A percentile compares a stretch with the other conserved stretches of the same genome.
phyloP scores from a whole-genome alignment of 23 red algal genomes.

The Gracilaria domingensis region DNA sequence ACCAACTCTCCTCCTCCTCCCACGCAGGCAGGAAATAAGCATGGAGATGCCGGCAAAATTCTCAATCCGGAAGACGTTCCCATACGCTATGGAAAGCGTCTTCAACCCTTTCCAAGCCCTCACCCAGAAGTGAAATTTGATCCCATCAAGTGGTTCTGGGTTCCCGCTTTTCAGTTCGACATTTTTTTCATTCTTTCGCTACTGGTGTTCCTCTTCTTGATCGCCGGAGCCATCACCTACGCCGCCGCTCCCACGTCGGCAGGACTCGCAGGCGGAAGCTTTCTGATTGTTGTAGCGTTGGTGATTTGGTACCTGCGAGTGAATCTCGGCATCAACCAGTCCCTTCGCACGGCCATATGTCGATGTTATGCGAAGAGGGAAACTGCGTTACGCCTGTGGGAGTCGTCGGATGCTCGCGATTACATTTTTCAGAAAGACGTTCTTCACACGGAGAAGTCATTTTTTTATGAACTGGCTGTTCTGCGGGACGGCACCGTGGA shows the following conservation, averaged over 20 bases:
- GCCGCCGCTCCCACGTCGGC: not conserved
- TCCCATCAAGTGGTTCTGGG: not conserved
- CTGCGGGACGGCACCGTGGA: constrained; percentile 6
- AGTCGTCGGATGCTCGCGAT: not conserved
- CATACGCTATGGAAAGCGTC: not conserved
- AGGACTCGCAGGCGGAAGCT: not conserved
- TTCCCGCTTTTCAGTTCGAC: not conserved
- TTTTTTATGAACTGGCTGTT: not conserved
- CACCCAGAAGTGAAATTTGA: not conserved
- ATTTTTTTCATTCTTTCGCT: not conserved
- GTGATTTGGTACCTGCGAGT: not conserved
- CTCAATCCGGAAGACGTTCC: not conserved
- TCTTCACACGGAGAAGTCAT: not conserved
- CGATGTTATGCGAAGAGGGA: constrained; percentile 5
- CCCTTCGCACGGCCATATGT: not conserved
- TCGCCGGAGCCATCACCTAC: not conserved
- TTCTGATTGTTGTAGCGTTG: not conserved
- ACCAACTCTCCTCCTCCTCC: no score
- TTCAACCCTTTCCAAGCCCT: not conserved
- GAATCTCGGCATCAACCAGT: not conserved
- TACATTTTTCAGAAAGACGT: not conserved
- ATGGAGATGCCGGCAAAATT: constrained; percentile 1
- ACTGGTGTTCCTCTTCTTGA: not conserved
- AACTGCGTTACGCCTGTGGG: not conserved
- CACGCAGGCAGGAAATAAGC: no score